These are phyloP conservation scores for Pulveroboletus sp. DNA, from an alignment of 768 basidiomycete species.

Conservation along the genomic window DNA sequence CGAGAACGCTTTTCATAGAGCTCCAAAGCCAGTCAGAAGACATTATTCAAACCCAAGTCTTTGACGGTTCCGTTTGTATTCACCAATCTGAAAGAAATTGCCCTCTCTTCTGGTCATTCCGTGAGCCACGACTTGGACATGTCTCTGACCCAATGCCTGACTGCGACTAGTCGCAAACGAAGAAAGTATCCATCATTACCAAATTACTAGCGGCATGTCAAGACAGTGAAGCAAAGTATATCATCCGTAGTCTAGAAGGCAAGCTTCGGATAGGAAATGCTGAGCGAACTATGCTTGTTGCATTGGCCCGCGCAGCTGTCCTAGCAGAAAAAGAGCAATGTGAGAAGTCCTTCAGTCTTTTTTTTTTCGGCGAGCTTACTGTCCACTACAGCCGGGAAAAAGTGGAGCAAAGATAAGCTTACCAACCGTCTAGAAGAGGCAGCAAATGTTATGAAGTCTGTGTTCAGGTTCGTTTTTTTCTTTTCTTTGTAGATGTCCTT, in stretches of 20 bases:
- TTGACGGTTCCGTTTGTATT: slow-evolving; percentile 89
- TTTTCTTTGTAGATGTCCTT: neutral
- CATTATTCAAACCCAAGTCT: slow-evolving; percentile 89
- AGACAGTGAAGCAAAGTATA: slow-evolving; percentile 91
- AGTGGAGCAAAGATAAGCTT: slow-evolving; percentile 70
- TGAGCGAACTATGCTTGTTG: slow-evolving; percentile 90
- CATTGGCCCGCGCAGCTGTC: slow-evolving; percentile 88
- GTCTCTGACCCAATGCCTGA: neutral
- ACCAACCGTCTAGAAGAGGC: slow-evolving; percentile 71
- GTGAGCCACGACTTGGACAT: slow-evolving; percentile 37
- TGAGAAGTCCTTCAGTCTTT: slow-evolving; percentile 21
- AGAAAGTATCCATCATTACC: slow-evolving; percentile 93
- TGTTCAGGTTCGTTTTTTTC: slow-evolving; percentile 69
- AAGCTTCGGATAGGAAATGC: slow-evolving; percentile 97
- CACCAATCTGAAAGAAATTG: slow-evolving; percentile 85
- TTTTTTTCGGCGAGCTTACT: neutral
- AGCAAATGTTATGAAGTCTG: slow-evolving; percentile 72
- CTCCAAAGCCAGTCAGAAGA: slow-evolving; percentile 90
- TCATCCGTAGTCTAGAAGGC: slow-evolving; percentile 92
- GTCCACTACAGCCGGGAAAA: slow-evolving; percentile 54
- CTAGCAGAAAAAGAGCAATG: slow-evolving; percentile 70
- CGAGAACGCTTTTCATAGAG: slow-evolving; percentile 45
- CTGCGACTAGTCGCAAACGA: slow-evolving; percentile 72
- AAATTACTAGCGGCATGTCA: slow-evolving; percentile 91
- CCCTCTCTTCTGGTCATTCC: slow-evolving; percentile 75